phyloP scores from a whole-genome alignment of 805 yeast species.

The Teunomyces kruisii region DNA sequence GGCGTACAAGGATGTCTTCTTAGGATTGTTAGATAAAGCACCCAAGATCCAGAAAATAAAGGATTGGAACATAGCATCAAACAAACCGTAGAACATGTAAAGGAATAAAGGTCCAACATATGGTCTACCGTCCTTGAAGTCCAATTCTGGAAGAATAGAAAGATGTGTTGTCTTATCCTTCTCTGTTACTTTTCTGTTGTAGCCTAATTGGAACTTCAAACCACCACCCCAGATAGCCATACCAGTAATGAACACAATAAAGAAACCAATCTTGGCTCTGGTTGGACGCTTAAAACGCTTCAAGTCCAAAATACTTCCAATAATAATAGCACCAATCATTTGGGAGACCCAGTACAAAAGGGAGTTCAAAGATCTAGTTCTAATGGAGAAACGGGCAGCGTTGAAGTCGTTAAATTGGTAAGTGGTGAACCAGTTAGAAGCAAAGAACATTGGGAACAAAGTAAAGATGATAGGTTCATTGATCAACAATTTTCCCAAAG shows the following conservation, averaged over 20 bases:
- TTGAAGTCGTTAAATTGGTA: constrained; percentile 62
- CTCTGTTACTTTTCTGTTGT: too few species aligned
- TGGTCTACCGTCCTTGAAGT: constrained; percentile 40
- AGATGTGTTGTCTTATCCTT: constrained; percentile 6
- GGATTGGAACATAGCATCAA: constrained; percentile 61
- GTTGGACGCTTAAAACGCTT: constrained; percentile 37
- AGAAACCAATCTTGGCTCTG: constrained; percentile 49
- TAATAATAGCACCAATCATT: constrained; percentile 53
- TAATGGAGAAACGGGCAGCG: constrained; percentile 52
- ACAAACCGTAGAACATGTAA: constrained; percentile 61
- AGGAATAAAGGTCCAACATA: constrained; percentile 63
- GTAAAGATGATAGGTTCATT: constrained; percentile 46
- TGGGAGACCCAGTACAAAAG: constrained; percentile 61
- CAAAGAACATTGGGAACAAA: constrained; percentile 60
- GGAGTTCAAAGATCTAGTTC: constrained; percentile 63
- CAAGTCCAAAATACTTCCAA: constrained; percentile 53
- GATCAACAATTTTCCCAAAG: constrained; percentile 36
- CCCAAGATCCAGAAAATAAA: constrained; percentile 60
- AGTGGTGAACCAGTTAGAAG: constrained; percentile 67
- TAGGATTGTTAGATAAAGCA: constrained; percentile 55
- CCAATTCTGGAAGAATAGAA: constrained; percentile 32
- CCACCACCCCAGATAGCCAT: constrained; percentile 64
- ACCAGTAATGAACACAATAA: constrained; percentile 36
- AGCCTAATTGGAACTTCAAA: constrained; percentile 43
- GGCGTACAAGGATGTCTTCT: constrained; percentile 55